Base-by-base conservation (phyloP, 2,329 filamentous ascomycete genomes). In the Helotiales sp. region DNA sequence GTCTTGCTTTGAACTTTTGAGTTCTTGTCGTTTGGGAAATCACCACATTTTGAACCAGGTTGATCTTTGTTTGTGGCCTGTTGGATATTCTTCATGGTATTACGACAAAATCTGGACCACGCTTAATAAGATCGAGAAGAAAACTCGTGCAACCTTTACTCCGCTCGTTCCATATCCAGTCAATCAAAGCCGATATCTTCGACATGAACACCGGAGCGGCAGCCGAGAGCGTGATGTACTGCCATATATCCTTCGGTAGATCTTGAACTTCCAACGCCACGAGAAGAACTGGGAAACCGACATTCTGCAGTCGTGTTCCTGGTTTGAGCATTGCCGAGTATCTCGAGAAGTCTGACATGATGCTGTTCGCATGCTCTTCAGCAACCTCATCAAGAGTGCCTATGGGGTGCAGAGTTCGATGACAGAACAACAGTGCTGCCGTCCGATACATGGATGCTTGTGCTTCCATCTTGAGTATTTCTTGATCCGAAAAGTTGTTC, bases 391-490 rank as follows among this genome's bases (percentile, higher is more conserved):
- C 30, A 20, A 40, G 32, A 24, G 30, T 57, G 20, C 54, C 54
- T 40, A 37, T 57, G 6, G 54, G 30, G 32, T 37, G 30, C n/a
- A 57, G 20, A 13, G 20, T 37, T 37, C 30, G 30, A 22, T 57
- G 54, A 22, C 54, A 57, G 54, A 57, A 57, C 17, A 57, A 17
- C 1, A 57, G 54, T 15, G 32, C 54, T 40, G 54, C 54, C 15
- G 32, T 24, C 15, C 54, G 54, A 32, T 57, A 57, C 54, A 57
- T 40, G 17, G 54, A 24, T 24, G 54, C 54, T 40, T 57, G 54
- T 26, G 54, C 54, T 37, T 57, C 20, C 54, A 57, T 57, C 32
- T 37, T 40, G 10, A 57, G n/a, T 34, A 57, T 57, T 22, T 57
- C 54, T 20, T 57, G 32, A n/a, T 26, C 20, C n/a, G 32, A 57